A percentile compares a stretch with the other conserved stretches of the same genome.
phyloP scores from a whole-genome alignment of 164 flowering plant species.

The Stephania cephalantha region DNA sequence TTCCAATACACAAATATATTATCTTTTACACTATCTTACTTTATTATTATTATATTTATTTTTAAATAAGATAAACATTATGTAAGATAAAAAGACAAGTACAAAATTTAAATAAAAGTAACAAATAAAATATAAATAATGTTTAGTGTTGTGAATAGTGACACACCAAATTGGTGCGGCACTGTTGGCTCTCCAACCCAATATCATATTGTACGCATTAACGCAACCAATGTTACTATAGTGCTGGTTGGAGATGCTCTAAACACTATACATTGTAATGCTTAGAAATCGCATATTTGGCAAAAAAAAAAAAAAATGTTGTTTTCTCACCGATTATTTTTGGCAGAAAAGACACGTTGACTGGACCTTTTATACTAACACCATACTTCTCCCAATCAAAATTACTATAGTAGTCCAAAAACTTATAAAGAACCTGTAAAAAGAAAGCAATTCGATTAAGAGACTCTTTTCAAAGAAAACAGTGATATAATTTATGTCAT shows the following conservation, averaged over 20 bases:
- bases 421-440: slow-evolving; percentile 53
- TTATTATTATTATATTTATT: no score
- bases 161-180: no score
- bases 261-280: neutral
- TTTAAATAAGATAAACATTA: no score
- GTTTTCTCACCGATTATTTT: slow-evolving; percentile 54
- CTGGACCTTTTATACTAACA: slow-evolving; percentile 69
- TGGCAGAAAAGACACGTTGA: slow-evolving; percentile 55
- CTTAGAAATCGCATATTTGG: neutral
- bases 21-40: no score
- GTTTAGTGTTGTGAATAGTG: no score
- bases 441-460: neutral
- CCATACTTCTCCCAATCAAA: slow-evolving; percentile 89
- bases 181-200: no score
- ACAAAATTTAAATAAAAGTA: no score
- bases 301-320: neutral
- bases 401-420: slow-evolving; percentile 82
- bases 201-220: no score
- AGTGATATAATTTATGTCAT: neutral
- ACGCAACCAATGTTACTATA: no score
- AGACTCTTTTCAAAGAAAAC: neutral
- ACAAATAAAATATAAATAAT: no score
- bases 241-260: neutral
- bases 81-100: no score
- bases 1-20: no score